Conservation (phyloP, 257 asterid genomes). For the Echites panduratus region DNA sequence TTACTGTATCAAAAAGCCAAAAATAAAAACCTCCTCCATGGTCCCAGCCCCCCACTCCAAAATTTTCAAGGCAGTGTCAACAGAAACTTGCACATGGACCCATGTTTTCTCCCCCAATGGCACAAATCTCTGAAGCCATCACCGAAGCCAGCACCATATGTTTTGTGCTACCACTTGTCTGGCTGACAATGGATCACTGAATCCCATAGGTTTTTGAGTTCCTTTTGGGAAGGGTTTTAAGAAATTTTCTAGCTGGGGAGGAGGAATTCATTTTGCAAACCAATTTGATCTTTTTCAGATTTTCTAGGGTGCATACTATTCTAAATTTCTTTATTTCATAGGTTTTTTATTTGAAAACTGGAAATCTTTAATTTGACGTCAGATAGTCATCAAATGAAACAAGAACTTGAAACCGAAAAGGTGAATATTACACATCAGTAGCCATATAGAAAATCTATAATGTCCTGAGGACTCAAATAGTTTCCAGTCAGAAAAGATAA, state of each 20-base stretch:
- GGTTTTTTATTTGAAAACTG: neutral
- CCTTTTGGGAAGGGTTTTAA: neutral
- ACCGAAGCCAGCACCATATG: neutral
- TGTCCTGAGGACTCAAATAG: neutral
- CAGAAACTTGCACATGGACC: neutral
- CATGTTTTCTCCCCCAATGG: neutral
- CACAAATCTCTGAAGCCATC: neutral
- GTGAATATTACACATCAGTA: neutral
- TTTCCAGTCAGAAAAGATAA: neutral
- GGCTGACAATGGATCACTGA: neutral
- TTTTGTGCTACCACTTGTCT: too few relatives aligned
- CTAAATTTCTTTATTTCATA: neutral
- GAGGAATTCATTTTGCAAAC: neutral
- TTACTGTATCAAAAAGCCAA: neutral
- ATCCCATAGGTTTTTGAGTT: neutral
- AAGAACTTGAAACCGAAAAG: neutral
- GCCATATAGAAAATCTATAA: neutral
- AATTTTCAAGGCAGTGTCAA: neutral
- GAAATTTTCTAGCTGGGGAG: neutral
- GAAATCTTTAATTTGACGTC: neutral
- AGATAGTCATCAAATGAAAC: neutral
- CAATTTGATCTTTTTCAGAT: neutral
- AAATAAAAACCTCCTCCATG: neutral
- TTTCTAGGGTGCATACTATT: neutral
- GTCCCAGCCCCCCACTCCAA: neutral